Base-by-base conservation (phyloP, 2,329 filamentous ascomycete genomes). In the Chaetomiaceae sp. region DNA sequence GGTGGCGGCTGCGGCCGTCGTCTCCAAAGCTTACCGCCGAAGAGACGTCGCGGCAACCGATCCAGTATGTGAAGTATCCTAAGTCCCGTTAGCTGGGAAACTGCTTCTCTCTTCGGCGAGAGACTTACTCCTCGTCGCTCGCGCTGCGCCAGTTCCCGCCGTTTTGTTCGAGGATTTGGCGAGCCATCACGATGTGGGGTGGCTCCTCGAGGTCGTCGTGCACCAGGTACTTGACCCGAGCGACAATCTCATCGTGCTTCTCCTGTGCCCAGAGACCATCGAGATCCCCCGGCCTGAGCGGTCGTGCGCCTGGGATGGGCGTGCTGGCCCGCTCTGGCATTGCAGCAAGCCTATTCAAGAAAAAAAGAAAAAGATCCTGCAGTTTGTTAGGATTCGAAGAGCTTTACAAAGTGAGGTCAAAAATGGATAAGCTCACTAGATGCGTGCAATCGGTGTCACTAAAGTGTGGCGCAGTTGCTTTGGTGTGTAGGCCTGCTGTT, bases 161-260 rank as follows among this genome's bases (percentile, higher is more conserved):
- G 0, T 20, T 30, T 27, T 32, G 11, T 10, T 42, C 18, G 13
- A 41, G 23, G 1, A 43, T 29, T 8, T 21, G 9, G 9, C 36
- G 33, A 2, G 46, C 55, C 5, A 2, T 23, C 2, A 29, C 30
- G 32, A 58, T 55, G 3, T 58, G 55, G 5, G 47, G 46, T 4
- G 55, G 55, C 43, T 45, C 55, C 25, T 55, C 55, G 18, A 58
- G 23, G 5, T 51, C 10, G 23, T 51, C 51, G 13, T 42, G 21
- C 11, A 58, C 43, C 14, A 58, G 29, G 21, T 53, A 58, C 20
- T 38, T 48, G 18, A 33, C 37, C 1, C 55, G 33, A 3, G 41
- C 16, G 13, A 52, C 14, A 14, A 57, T 44, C 20, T 52, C 48
- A 7, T 37, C 48, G 64, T 65, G 29, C n/a, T 20, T 46, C 34